Evolutionary conservation across 805 yeast species (phyloP).

Genomic region (Candida peoriensis): DNA sequence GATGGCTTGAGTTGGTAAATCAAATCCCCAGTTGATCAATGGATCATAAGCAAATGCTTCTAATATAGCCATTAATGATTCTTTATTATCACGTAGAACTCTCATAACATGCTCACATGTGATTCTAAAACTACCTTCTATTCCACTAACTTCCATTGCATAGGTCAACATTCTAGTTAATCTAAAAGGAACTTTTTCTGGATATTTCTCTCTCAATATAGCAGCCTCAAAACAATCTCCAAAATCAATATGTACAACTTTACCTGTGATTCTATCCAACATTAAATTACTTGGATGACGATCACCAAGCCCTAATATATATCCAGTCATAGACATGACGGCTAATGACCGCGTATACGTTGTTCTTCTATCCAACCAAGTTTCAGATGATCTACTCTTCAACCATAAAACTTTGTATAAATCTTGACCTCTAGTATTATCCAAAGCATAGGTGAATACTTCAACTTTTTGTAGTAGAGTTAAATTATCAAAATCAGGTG

Average conservation of each 20-base stretch:
- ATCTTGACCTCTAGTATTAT: constrained; percentile 95
- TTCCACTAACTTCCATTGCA: constrained; percentile 99
- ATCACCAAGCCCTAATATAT: constrained; percentile 93
- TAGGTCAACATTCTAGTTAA: constrained; percentile 94
- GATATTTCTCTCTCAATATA: constrained; percentile 90
- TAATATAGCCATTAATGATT: constrained; percentile 93
- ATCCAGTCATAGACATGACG: constrained; percentile 98
- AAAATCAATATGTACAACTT: constrained; percentile 94
- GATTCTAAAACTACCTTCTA: constrained; percentile 94
- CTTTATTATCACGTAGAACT: constrained; percentile 87
- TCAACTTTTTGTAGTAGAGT: constrained; percentile 91
- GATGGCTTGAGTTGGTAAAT: constrained; percentile 76
- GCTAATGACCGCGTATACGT: constrained; percentile 95
- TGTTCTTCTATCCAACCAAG: constrained; percentile 96
- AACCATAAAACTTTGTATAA: constrained; percentile 93
- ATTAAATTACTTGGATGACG: constrained; percentile 96
- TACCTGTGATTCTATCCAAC: constrained; percentile 92
- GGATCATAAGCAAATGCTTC: constrained; percentile 99
- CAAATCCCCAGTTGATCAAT: constrained; percentile 97
- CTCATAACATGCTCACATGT: constrained; percentile 98
- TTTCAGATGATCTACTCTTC: constrained; percentile 91
- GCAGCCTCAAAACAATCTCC: constrained; percentile 99
- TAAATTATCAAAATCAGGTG: constrained; percentile 87
- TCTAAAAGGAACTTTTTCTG: constrained; percentile 97
- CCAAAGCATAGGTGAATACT: constrained; percentile 92